Evolutionary conservation across 441 rosid genomes (phyloP), one percentile per base, ranked within the genome.

Genomic region (Erodium trifolium): DNA sequence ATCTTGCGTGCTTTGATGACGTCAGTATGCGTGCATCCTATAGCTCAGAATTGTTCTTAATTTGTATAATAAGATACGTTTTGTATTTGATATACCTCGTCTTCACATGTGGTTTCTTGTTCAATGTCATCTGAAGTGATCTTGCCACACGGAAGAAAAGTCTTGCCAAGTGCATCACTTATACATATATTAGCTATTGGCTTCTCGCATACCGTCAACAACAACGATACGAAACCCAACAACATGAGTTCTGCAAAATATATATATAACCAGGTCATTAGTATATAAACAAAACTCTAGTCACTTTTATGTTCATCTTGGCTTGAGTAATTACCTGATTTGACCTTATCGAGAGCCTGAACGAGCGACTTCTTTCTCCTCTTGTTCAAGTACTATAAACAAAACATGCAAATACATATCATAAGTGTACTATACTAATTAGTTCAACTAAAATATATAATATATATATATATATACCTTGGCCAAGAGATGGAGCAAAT

Each of bases 341-440:
- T 91, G 75, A 88, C 76, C 83, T 89, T 91, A 79, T 86, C 87
- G 14, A 89, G 85, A 76, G 91, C 89, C 68, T 83, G 86, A 70
- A 85, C 63, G 5, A 91, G 90, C 31, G 87, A 77, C 57, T 62
- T 86, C 78, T 81, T 83, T 73, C 72, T 82, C 72, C 75, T 85
- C 79, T 71, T 75, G 12, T 68, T 73, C 53, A 92, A 80, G 78
- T 88, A 84, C 91, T 89, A 70, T 1, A 68, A 43, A 13, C 5
- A 41, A 37, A 9, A 34, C 5, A 4, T 2, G 3, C 37, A 34
- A 34, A 34, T 34, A 23, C 2, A 23, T 23, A 23, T 23, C 27
- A n/a, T 31, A 31, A 3, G 35, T 31, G 35, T 31, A 31, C 7
- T n/a, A n/a, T 23, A 23, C n/a, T 23, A 23, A 23, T 23, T 23